Base-by-base conservation (phyloP, 1,139 yeast species). In the Pneumocystis carinii region DNA sequence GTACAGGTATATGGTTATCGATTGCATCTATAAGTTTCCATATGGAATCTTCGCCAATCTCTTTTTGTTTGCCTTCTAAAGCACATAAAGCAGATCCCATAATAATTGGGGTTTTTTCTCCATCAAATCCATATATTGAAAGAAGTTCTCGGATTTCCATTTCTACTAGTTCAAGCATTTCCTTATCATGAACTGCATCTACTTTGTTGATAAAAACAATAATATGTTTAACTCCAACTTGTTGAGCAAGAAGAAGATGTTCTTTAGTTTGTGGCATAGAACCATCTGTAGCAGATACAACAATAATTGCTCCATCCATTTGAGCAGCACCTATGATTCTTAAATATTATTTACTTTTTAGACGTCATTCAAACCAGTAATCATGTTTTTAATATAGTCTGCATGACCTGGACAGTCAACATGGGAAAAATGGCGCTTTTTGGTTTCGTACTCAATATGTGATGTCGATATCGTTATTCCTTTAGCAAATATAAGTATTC, bases 211-310 rank as follows among this genome's bases (percentile, higher is more conserved):
- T 97, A 72, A 87, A 92, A 63, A 92, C 99, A 76, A 92, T 97
- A 75, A 92, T 84, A 78, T 90, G 83, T 79, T 92, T 95, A 70
- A 92, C 96, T 83, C 99, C 99, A 75, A 92, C 97, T 81, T 92
- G 98, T 82, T 97, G 90, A 68, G 98, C 98, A 74, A 92, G 85
- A 77, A 92, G 81, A 81, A 92, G 82, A 79, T 92, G 98, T 80
- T 92, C 98, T 81, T 97, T 87, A 71, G 98, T 94, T 81, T 92
- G 98, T 74, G 97, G 97, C 98, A 92, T 92, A 79, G 90, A 96
- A 74, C 98, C 98, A 74, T 92, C 98, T 66, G 96, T 82, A 69
- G 98, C 98, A 73, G 97, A 97, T 77, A 92, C 98, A 69, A 92
- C 98, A 79, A 92, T 90, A 72, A 92, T 90, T 70, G 97, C 98